Base-by-base conservation (phyloP, 2,329 filamentous ascomycete genomes). In the Nemania serpens region DNA sequence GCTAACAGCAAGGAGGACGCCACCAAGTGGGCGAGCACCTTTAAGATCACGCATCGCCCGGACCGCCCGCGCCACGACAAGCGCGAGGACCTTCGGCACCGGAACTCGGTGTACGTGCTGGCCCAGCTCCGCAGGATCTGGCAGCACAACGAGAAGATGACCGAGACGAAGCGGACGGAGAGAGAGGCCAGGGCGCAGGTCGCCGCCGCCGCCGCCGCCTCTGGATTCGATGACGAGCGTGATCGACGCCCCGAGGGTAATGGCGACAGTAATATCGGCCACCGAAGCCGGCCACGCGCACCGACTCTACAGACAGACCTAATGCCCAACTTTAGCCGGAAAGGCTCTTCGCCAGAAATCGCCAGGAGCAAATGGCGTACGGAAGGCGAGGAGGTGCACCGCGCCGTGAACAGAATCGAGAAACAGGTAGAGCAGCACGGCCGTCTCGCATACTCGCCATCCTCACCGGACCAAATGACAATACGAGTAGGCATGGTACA, bases 1-100 rank as follows among this genome's bases (percentile, higher is more conserved):
- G 36, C 20, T 41, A 55, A 64, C 22, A 37, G 29, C 12, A 42
- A 45, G 34, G 47, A 58, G 51, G 42, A 58, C 22, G 49, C 59
- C 43, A 18, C 42, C 0, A 12, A 37, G 37, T 61, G 61, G 61
- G 43, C 36, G 34, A 46, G 53, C 1, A 64, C 15, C 13, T 64
- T 58, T 46, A 51, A 58, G 50, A 64, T 64, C 37, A 62, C 62
- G 20, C 59, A 64, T 6, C 41, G 25, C 10, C 62, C 62, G 17
- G 62, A 64, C 49, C 55, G 55, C 7, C 59, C 62, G 7, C 47
- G 15, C 17, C 46, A 39, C 7, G 55, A 59, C 41, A 48, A 17
- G 34, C 57, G 53, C 11, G 48, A 51, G 39, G 37, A 17, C 12
- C 5, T 59, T 34, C 25, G 18, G 45, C 37, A 34, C 7, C 62